These are phyloP conservation scores for Chaetomium olivaceum DNA, from an alignment of 2,329 filamentous ascomycete genomes.

Conservation along the genomic window DNA sequence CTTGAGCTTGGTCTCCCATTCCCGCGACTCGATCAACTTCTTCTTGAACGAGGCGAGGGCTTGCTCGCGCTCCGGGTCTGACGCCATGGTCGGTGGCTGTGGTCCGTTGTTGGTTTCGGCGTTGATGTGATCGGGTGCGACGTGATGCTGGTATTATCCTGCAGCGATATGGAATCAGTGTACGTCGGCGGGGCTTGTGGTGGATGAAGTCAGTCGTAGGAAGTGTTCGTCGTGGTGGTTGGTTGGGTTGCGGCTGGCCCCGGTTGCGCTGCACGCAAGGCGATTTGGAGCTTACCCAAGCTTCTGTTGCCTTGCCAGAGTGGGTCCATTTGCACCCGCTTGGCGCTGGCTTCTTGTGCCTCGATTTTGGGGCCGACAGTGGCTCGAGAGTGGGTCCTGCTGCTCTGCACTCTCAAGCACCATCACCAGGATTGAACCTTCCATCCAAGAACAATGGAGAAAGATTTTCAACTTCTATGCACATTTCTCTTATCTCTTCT, in stretches of 20 bases:
- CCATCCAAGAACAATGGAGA: background rate
- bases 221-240: conserved; percentile 21
- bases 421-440: background rate
- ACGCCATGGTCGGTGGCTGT: conserved; percentile 44
- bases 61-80: conserved; percentile 63
- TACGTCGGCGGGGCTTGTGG: background rate
- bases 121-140: background rate
- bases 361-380: conserved; percentile 7
- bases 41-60: conserved; percentile 76
- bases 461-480: background rate
- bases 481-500: too few species aligned
- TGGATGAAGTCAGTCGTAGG: conserved; percentile 12
- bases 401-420: background rate
- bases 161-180: background rate
- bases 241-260: conserved; percentile 16
- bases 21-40: conserved; percentile 88
- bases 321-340: conserved; percentile 22
- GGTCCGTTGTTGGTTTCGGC: background rate
- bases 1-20: conserved; percentile 99
- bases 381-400: background rate
- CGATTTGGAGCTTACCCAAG: conserved; percentile 41
- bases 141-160: background rate
- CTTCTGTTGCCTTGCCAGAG: conserved; percentile 40
- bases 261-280: conserved; percentile 16
- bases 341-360: background rate